These are phyloP conservation scores for Annulohypoxylon moriforme DNA, from an alignment of 495 filamentous ascomycete genomes.

Conservation along the genomic window DNA sequence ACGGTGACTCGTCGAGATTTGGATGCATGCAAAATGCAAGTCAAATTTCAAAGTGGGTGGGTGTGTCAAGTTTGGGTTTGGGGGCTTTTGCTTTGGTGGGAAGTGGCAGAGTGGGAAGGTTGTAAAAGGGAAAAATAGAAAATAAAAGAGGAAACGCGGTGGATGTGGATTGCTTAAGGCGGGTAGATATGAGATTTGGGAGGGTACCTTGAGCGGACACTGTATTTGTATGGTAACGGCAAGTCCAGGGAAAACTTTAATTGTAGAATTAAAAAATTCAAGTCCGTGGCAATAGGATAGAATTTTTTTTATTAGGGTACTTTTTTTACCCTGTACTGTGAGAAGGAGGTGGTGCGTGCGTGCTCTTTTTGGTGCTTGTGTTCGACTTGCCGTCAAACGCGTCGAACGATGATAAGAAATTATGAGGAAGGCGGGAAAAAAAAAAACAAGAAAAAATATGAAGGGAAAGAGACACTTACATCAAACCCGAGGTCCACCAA, in stretches of 20 bases:
- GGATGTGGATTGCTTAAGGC: conserved; percentile 18
- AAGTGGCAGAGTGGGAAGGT: conserved; percentile 28
- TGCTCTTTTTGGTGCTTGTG: background rate
- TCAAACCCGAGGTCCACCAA: conserved; percentile 39
- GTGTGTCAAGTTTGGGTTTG: conserved; percentile 46
- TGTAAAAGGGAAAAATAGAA: conserved; percentile 35
- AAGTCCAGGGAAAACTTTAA: conserved; percentile 13
- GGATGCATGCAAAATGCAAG: conserved; percentile 53
- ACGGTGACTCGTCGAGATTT: conserved; percentile 51
- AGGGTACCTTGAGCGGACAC: conserved; percentile 38
- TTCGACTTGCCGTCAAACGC: conserved; percentile 24
- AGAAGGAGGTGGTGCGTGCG: conserved; percentile 29
- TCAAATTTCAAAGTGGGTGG: conserved; percentile 49
- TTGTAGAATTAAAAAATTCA: conserved; percentile 13
- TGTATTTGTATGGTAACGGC: conserved; percentile 31
- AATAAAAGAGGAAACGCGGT: conserved; percentile 47
- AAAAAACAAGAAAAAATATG: conserved; percentile 44
- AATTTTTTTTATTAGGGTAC: conserved; percentile 32
- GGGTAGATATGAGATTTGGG: conserved; percentile 27
- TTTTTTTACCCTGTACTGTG: conserved; percentile 14
- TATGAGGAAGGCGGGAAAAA: conserved; percentile 42
- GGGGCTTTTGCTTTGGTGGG: conserved; percentile 19
- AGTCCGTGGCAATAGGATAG: conserved; percentile 34
- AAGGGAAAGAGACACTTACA: conserved; percentile 43
- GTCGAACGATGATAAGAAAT: conserved; percentile 34